Evolutionary conservation across 1,284 basidiomycete genomes (phyloP).

Genomic region (Ganoderma leucocontextum): DNA sequence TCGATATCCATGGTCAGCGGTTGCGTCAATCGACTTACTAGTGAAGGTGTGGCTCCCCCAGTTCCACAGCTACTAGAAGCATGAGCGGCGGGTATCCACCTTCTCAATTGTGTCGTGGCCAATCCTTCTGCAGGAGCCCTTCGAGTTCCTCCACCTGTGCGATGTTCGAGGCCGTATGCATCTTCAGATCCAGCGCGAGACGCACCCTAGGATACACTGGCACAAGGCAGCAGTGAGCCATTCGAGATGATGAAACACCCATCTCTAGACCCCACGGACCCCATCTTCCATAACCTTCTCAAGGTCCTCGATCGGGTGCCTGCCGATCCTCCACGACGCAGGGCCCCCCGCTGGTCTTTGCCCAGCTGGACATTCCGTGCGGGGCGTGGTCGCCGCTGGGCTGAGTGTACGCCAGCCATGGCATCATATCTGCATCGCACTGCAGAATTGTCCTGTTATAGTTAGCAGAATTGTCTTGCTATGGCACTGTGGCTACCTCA

Average conservation of each 20-base stretch:
- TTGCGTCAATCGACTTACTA: background rate
- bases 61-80: background rate
- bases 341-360: background rate
- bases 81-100: background rate
- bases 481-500: constrained; percentile 2
- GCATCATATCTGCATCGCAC: background rate
- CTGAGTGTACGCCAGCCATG: background rate
- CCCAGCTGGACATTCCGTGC: background rate
- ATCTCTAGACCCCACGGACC: background rate
- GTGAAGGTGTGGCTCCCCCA: background rate
- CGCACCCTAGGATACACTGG: background rate
- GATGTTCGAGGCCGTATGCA: background rate
- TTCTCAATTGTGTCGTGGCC: background rate
- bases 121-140: background rate
- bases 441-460: constrained; percentile 2
- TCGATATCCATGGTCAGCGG: constrained; percentile 8
- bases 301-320: constrained; percentile 4
- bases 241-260: background rate
- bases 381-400: constrained; percentile 1
- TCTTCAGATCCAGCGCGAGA: constrained; percentile 1
- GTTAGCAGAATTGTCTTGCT: background rate
- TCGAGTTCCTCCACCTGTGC: background rate
- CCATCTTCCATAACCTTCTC: background rate
- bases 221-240: constrained; percentile 1
- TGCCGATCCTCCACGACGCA: constrained; percentile 1